Base-by-base conservation (phyloP, 176 grass and related monocot genomes). In the Aegilops speltoides region DNA sequence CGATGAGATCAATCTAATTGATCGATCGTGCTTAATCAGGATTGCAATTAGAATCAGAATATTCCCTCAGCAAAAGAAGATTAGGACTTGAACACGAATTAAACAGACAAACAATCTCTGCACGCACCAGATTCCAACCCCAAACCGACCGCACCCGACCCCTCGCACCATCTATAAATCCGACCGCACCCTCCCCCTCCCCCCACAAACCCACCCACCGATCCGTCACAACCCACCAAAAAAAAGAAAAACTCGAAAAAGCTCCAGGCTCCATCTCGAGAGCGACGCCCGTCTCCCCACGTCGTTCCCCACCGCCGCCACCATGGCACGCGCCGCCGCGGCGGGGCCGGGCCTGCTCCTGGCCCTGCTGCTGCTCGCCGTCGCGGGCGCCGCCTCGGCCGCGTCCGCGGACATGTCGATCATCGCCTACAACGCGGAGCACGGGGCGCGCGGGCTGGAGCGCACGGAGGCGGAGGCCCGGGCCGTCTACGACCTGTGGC, bases 401-500 rank as follows among this genome's bases (percentile, higher is more conserved):
- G 9, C 66, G 16, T 65, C 89, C 7, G 16, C 83, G 3, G 91
- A 94, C 86, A 93, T 98, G 93, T 95, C 91, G 14, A 95, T 96
- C 68, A 70, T 98, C 68, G 57, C 86, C 24, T 90, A 94, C 88
- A 88, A 92, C 54, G 71, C 48, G 64, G 90, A 65, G 84, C 92
- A 94, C 79, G 84, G 87, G 54, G 24, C 83, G 50, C 64, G 64
- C 2, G 89, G 89, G 10, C 61, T 88, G 63, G 84, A 95, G 86
- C 83, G 93, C 28, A 86, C 80, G 48, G 96, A 94, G 80, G 50
- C 66, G 8, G 96, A 96, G 81, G 73, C 73, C 11, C 88, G 86
- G 2, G 64, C 63, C 16, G 5, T 92, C 64, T 98, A 96, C 86
- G 90, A 92, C 33, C 77, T 62, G 40, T 98, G 96, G 96, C 93